Conservation (phyloP, 306 rosid genomes). For the Castanospermum australe region DNA sequence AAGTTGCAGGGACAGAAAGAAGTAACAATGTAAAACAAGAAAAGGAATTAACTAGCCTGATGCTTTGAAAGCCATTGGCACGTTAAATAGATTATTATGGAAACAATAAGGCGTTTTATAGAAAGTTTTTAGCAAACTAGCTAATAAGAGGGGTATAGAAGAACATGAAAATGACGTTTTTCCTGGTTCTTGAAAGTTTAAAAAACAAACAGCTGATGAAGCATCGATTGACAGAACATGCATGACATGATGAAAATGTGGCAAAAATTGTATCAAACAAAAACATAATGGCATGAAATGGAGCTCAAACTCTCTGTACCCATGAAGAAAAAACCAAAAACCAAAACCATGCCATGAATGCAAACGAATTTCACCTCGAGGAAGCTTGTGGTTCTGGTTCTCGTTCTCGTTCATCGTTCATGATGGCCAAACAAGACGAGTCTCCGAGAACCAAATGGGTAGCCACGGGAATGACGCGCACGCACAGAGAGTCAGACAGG, state of each 20-base stretch:
- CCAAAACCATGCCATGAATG: too few relatives aligned
- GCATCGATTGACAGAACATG: neutral
- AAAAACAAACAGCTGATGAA: neutral
- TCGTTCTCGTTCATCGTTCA: conserved; percentile 35
- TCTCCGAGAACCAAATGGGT: conserved; percentile 26
- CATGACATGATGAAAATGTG: neutral
- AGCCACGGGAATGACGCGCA: conserved; percentile 27
- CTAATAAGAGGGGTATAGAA: neutral
- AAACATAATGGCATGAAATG: neutral
- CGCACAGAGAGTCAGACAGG: conserved; percentile 12
- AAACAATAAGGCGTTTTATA: neutral
- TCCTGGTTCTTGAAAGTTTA: neutral
- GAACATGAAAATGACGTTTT: neutral
- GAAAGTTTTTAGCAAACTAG: neutral
- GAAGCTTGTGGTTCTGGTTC: conserved; percentile 43
- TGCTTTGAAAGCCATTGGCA: neutral
- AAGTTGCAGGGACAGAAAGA: neutral
- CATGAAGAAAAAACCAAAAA: neutral
- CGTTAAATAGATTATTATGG: neutral
- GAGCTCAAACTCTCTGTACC: neutral
- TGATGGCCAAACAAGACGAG: conserved; percentile 28
- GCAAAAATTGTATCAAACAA: neutral
- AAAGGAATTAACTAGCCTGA: neutral
- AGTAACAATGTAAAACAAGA: neutral
- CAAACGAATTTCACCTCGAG: conserved; percentile 34